A percentile compares a stretch with the other conserved stretches of the same genome.
phyloP scores from a whole-genome alignment of 179 eudicot genomes.

The Sideroxylon spinosum region DNA sequence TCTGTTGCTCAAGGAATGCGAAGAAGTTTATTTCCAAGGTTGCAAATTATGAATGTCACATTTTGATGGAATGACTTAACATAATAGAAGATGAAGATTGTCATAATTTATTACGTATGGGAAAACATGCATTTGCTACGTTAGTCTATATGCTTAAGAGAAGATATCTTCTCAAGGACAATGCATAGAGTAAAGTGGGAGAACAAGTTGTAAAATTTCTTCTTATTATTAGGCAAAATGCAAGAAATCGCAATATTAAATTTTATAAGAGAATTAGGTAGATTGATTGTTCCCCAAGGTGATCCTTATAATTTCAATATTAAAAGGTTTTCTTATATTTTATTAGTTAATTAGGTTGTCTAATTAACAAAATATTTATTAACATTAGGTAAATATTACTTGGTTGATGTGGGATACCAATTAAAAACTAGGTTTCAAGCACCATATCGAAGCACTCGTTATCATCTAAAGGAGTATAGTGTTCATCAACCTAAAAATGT shows the following conservation, averaged over 20 bases:
- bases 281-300: slow-evolving; percentile 3
- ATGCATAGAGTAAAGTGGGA: neutral
- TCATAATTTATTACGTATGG: neutral
- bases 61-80: no score
- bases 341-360: neutral
- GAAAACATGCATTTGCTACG: neutral
- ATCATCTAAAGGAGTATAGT: slow-evolving; percentile 6
- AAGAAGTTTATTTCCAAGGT: no score
- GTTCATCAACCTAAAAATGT: neutral
- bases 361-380: neutral
- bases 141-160: neutral
- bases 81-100: neutral
- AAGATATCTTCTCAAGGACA: neutral
- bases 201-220: slow-evolving; percentile 5
- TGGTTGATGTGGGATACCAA: neutral
- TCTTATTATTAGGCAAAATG: neutral
- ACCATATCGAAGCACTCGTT: neutral
- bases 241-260: neutral
- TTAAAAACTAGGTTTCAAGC: neutral
- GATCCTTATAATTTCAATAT: neutral
- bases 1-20: no score
- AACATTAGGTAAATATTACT: neutral
- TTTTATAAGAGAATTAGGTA: neutral
- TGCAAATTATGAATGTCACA: no score
- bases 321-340: neutral